Percentiles rank a stretch among this genome's conserved stretches.
phyloP scores from a whole-genome alignment of 345 rosid genomes.

The Murraya paniculata region DNA sequence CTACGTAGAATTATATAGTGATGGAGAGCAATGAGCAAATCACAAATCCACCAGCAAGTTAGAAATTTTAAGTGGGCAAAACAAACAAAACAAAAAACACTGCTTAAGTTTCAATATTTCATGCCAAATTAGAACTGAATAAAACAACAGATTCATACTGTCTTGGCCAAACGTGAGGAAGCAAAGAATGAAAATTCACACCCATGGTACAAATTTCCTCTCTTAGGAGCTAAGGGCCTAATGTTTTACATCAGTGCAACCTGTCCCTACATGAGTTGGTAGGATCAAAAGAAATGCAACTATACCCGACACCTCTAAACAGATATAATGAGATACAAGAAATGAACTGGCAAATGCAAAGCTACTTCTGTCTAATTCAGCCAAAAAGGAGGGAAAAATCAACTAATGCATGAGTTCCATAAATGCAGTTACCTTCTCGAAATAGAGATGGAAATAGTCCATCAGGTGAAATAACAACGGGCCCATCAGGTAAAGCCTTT shows the following conservation, averaged over 20 bases:
- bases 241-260: background rate
- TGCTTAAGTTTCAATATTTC: background rate
- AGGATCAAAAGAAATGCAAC: too few species aligned
- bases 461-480: slow-evolving; percentile 96
- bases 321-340: background rate
- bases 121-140: background rate
- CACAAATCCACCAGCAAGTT: background rate
- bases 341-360: background rate
- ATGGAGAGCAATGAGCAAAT: background rate
- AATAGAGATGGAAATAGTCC: slow-evolving; percentile 89
- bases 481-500: slow-evolving; percentile 94
- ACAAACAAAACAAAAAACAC: too few species aligned
- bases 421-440: slow-evolving; percentile 77
- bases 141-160: background rate
- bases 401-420: slow-evolving; percentile 3
- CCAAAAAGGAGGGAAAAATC: background rate
- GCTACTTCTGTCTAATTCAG: background rate
- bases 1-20: too few species aligned
- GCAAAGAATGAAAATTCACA: background rate
- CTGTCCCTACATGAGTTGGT: background rate
- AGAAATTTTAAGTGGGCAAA: background rate
- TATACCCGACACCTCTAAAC: background rate
- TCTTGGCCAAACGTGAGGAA: background rate
- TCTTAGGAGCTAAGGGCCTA: background rate
- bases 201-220: background rate